Conservation (phyloP, 1,139 yeast species). For the Lodderomyces margitis region DNA sequence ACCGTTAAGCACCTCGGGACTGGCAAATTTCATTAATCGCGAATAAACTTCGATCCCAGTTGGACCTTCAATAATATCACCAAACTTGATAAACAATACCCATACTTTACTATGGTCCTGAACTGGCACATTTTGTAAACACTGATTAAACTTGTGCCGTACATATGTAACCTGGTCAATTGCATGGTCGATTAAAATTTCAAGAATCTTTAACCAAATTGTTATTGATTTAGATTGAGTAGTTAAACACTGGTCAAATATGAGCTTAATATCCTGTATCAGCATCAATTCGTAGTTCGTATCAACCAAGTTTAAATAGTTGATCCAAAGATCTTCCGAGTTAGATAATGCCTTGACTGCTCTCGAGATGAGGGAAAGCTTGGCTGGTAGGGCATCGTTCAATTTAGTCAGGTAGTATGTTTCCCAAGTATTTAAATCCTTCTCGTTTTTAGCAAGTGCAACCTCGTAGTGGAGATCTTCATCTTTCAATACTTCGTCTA, state of each 20-base stretch:
- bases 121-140: conserved; percentile 50
- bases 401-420: conserved; percentile 43
- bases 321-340: conserved; percentile 55
- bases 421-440: conserved; percentile 51
- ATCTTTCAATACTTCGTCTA: conserved; percentile 22
- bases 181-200: conserved; percentile 37
- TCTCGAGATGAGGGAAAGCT: conserved; percentile 50
- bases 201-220: conserved; percentile 58
- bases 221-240: conserved; percentile 41
- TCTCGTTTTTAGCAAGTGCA: conserved; percentile 43
- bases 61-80: conserved; percentile 42
- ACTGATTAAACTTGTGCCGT: conserved; percentile 50
- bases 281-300: conserved; percentile 24
- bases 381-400: conserved; percentile 23
- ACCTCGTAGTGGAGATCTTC: conserved; percentile 47
- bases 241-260: conserved; percentile 44
- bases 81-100: conserved; percentile 56
- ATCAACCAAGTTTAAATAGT: conserved; percentile 45
- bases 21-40: conserved; percentile 39
- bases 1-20: conserved; percentile 13
- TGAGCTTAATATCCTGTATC: conserved; percentile 31
- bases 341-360: conserved; percentile 50
- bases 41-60: conserved; percentile 43
- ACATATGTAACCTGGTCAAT: conserved; percentile 38
- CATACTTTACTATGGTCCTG: conserved; percentile 60